These are phyloP conservation scores for Pezicula rhizophila DNA, from an alignment of 2,329 filamentous ascomycete species.

Conservation along the genomic window DNA sequence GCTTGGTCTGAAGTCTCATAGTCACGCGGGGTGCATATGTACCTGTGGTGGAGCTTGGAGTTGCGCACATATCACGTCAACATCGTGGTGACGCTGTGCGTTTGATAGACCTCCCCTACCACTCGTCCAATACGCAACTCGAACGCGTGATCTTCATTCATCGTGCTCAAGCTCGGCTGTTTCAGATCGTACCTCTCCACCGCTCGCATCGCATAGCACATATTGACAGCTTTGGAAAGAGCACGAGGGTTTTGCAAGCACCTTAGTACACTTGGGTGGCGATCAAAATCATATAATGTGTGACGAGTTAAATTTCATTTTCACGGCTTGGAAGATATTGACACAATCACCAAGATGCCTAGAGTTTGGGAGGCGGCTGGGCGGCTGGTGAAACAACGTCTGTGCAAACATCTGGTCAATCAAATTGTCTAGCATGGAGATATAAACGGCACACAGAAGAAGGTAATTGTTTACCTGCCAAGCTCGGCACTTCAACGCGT, in stretches of 20 bases:
- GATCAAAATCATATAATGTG: neutral
- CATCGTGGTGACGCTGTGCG: neutral
- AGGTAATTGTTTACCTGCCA: too few species aligned
- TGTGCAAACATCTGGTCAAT: constrained; percentile 4
- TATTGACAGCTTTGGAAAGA: neutral
- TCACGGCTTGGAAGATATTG: neutral
- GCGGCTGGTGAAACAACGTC: constrained; percentile 13
- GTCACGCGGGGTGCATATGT: neutral
- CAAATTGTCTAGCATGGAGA: neutral
- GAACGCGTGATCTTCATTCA: constrained; percentile 3
- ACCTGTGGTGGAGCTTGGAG: neutral
- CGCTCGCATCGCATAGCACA: neutral
- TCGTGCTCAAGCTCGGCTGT: neutral
- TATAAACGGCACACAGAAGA: neutral
- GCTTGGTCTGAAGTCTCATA: neutral
- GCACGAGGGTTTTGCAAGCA: neutral
- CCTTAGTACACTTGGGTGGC: neutral
- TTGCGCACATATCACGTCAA: neutral
- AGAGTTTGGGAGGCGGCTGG: constrained; percentile 2
- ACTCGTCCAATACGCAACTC: neutral
- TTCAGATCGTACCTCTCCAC: neutral
- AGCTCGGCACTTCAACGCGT: too few species aligned
- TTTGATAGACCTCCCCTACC: neutral
- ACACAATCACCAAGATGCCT: neutral
- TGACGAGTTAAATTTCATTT: neutral